Base-by-base conservation (phyloP, 2,329 filamentous ascomycete species). In the Verticillium albo-atrum region DNA sequence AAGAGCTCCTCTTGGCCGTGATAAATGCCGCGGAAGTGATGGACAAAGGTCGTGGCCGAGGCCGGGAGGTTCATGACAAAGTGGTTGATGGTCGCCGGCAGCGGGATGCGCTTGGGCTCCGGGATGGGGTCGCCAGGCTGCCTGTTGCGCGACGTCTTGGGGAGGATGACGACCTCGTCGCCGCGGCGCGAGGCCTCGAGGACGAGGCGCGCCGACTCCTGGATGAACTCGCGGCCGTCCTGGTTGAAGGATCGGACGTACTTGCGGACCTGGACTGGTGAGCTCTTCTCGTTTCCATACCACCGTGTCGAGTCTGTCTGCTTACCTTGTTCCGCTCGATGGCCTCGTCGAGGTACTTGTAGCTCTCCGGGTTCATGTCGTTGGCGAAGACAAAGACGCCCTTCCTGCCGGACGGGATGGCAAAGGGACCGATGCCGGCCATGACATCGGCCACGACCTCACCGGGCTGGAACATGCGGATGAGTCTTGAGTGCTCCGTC, bases 11-110 rank as follows among this genome's bases (percentile, higher is more conserved):
- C 87, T 26, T 85, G 81, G 3, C 87, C 87, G n/a, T 83, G 77
- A 71, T 97, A 98, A 17, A 97, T 75, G 4, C 95, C 94, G 23
- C 87, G 84, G 79, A 92, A 96, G 79, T 68, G 70, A 58, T 80
- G 79, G 25, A 97, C 81, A 71, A 99, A 99, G 60, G 90, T 88
- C 61, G 95, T 88, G 1, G 95, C 94, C 1, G 87, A 90, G 1
- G 93, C 95, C 1, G 95, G 95, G 17, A 99, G 88, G 75, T 99
- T 99, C 91, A 99, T 97, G 65, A 98, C 90, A 72, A 93, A 99
- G 77, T 98, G 95, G n/a, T 87, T 83, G 71, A 98, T 91, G 37
- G 88, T 88, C 2, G 82, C 82, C 2, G 94, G 94, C 53, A 92
- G 80, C 12, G 79, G 77, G 28, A 86, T 70, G 62, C 68, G 74